A percentile compares a stretch with the other conserved stretches of the same genome.
These are phyloP conservation scores for Helichrysum umbraculigerum DNA, from an alignment of 129 eudicot genomes.

Conservation along the genomic window DNA sequence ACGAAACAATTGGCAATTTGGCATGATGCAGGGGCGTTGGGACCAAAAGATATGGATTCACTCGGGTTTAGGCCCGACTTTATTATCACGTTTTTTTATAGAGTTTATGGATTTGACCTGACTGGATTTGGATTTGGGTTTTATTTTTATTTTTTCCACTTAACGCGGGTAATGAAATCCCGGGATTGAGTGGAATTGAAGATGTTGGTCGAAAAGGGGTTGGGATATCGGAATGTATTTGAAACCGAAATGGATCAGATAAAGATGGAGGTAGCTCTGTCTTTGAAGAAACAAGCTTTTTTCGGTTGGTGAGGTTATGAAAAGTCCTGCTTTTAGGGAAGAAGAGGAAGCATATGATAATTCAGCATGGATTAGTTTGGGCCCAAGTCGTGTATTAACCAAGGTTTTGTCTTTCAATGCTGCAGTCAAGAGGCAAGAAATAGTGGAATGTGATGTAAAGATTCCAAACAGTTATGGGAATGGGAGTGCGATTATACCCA, in stretches of 20 bases:
- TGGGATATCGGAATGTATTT: slow-evolving; percentile 39
- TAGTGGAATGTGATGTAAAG: slow-evolving; percentile 22
- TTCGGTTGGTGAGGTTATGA: too few relatives aligned
- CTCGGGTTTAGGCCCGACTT: slow-evolving; percentile 62
- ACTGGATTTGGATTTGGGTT: slow-evolving; percentile 58
- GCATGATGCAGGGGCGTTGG: slow-evolving; percentile 41
- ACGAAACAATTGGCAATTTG: slow-evolving; percentile 67
- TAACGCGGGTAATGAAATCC: slow-evolving; percentile 43
- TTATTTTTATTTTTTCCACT: not conserved
- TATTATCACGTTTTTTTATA: slow-evolving; percentile 56
- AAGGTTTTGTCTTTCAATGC: slow-evolving; percentile 36
- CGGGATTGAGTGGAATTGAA: slow-evolving; percentile 25
- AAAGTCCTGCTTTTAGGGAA: too few relatives aligned
- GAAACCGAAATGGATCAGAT: slow-evolving; percentile 46
- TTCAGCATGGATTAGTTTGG: slow-evolving; percentile 53
- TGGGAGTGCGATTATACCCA: slow-evolving; percentile 45
- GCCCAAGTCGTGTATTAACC: slow-evolving; percentile 40
- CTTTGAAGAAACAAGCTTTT: slow-evolving; percentile 41
- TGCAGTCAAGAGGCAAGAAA: slow-evolving; percentile 22
- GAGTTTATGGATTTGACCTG: slow-evolving; percentile 60
- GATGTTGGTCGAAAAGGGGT: slow-evolving; percentile 30
- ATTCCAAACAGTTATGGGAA: slow-evolving; percentile 27
- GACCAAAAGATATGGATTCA: too few relatives aligned
- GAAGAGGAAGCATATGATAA: slow-evolving; percentile 45
- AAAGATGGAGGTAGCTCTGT: slow-evolving; percentile 49